Evolutionary conservation across 2,329 filamentous ascomycete species (phyloP).

Genomic region (Nothopassalora personata): DNA sequence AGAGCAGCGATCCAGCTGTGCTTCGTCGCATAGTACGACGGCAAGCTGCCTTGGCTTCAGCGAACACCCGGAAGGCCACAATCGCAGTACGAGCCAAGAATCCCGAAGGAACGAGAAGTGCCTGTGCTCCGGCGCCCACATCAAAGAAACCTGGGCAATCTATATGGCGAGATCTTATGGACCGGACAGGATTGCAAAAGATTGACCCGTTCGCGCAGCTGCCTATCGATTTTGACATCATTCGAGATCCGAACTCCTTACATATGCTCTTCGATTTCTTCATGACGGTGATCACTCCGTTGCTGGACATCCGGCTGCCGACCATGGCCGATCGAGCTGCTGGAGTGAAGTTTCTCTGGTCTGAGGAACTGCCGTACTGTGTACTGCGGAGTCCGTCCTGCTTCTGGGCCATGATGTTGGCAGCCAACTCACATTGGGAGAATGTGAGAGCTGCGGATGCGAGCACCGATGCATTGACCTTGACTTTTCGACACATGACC

Average conservation of each 20-base stretch:
- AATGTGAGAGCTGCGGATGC: background rate
- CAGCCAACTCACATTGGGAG: slow-evolving; percentile 8
- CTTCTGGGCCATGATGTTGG: slow-evolving; percentile 15
- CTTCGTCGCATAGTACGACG: slow-evolving; percentile 16
- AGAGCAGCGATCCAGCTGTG: slow-evolving; percentile 17
- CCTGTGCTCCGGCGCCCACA: background rate
- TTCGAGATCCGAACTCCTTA: slow-evolving; percentile 11
- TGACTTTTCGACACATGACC: slow-evolving; percentile 15
- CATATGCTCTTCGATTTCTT: slow-evolving; percentile 12
- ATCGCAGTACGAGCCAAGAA: slow-evolving; percentile 2
- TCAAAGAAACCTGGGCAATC: background rate
- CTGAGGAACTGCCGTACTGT: slow-evolving; percentile 12
- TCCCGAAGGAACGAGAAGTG: background rate
- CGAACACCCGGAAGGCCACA: slow-evolving; percentile 13
- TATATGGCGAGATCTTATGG: background rate
- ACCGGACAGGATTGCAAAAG: slow-evolving; percentile 3
- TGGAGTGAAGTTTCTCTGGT: slow-evolving; percentile 11
- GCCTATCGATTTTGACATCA: slow-evolving; percentile 11
- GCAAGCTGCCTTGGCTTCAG: slow-evolving; percentile 16
- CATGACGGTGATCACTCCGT: slow-evolving; percentile 9
- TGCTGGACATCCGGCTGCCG: slow-evolving; percentile 13
- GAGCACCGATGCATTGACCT: slow-evolving; percentile 2
- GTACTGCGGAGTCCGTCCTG: slow-evolving; percentile 11
- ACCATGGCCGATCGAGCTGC: slow-evolving; percentile 9
- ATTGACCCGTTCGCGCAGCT: slow-evolving; percentile 13